These are phyloP conservation scores for Suhomyces taliae DNA, from an alignment of 1,139 yeast species.

Conservation along the genomic window DNA sequence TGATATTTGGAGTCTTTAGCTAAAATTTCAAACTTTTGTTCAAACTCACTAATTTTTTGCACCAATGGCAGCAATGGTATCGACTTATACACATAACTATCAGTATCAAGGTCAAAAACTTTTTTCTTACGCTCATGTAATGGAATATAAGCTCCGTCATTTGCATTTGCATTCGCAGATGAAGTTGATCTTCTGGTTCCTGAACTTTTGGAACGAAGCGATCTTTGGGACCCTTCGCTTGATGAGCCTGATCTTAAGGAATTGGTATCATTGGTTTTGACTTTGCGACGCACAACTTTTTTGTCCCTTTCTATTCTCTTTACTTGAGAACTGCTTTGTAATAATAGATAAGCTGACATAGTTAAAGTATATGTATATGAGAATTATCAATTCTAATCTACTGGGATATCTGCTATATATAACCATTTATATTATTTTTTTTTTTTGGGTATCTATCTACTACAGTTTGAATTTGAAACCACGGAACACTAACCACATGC, in stretches of 20 bases:
- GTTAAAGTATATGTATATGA: not conserved
- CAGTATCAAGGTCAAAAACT: slow-evolving; percentile 17
- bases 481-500: slow-evolving; percentile 3
- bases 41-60: slow-evolving; percentile 18
- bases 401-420: too few relatives aligned
- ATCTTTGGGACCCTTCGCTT: not conserved
- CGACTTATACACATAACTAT: slow-evolving; percentile 13
- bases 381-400: too few relatives aligned
- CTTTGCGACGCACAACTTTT: slow-evolving; percentile 4
- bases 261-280: slow-evolving; percentile 2
- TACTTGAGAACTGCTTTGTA: slow-evolving; percentile 9
- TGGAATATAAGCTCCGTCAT: slow-evolving; percentile 3
- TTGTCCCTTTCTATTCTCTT: slow-evolving; percentile 10
- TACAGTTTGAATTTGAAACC: not conserved
- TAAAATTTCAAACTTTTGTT: slow-evolving; percentile 14
- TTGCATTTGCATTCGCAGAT: not conserved
- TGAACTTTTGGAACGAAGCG: not conserved
- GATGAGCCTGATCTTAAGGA: slow-evolving; percentile 8
- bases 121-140: slow-evolving; percentile 14
- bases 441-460: too few relatives aligned
- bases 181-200: not conserved
- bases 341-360: slow-evolving; percentile 13
- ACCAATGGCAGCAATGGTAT: slow-evolving; percentile 16
- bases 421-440: too few relatives aligned
- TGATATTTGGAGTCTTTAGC: slow-evolving; percentile 16